A percentile compares a stretch with the other conserved stretches of the same genome.
phyloP scores from a whole-genome alignment of 371 early-diverging fungal genomes.

The Mortierella sp. region DNA sequence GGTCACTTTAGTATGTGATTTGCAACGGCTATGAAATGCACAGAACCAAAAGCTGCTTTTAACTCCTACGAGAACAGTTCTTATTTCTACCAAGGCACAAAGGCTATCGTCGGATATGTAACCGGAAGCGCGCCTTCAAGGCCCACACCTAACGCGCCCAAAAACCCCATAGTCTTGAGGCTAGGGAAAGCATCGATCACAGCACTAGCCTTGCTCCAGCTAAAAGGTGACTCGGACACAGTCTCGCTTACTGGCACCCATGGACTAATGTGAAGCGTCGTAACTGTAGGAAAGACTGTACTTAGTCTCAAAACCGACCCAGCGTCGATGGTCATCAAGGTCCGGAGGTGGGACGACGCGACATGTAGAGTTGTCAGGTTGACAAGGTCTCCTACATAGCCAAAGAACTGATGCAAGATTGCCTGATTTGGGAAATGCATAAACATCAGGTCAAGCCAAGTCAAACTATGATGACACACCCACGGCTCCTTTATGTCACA shows the following conservation, averaged over 20 bases:
- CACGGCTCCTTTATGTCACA: not conserved
- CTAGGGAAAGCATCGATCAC: not conserved
- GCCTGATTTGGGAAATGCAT: not conserved
- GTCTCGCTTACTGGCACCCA: not conserved
- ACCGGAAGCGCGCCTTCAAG: not conserved
- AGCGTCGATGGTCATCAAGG: not conserved
- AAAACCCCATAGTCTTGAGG: not conserved
- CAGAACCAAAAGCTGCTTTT: too few species aligned
- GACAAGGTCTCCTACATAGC: not conserved
- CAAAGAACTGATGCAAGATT: not conserved
- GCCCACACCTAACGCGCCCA: not conserved
- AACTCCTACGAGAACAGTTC: too few species aligned
- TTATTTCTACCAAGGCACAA: not conserved
- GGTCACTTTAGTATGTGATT: too few species aligned
- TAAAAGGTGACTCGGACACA: not conserved
- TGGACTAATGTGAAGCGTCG: not conserved
- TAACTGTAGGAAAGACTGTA: not conserved
- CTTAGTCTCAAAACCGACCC: not conserved
- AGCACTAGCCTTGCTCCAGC: not conserved
- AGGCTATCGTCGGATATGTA: not conserved
- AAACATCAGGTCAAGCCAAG: not conserved
- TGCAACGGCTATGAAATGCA: too few species aligned
- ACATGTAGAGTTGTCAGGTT: not conserved
- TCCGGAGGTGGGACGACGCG: not conserved
- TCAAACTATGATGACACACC: not conserved